Conservation (phyloP, 441 rosid genomes). For the Eutrema salsugineum region DNA sequence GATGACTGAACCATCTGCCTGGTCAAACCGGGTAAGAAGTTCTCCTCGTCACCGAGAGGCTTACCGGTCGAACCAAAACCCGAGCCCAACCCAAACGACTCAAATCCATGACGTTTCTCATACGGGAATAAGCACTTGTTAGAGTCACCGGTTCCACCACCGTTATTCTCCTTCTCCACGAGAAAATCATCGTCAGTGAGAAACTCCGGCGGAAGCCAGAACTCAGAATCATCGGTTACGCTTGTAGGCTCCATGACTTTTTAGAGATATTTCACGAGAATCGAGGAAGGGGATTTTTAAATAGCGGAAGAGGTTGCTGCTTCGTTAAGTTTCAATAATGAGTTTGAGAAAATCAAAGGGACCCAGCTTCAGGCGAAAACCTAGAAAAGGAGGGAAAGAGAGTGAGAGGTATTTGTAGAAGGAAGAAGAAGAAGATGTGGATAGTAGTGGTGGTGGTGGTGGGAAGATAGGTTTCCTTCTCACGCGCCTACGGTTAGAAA, state of each 20-base stretch:
- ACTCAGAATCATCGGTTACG: slow-evolving; percentile 57
- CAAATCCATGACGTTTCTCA: slow-evolving; percentile 39
- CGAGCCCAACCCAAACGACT: slow-evolving; percentile 38
- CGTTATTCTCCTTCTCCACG: slow-evolving; percentile 23
- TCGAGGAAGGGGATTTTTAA: background rate
- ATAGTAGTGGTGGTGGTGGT: slow-evolving; percentile 8
- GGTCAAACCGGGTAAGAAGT: slow-evolving; percentile 42
- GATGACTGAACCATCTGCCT: slow-evolving; percentile 46
- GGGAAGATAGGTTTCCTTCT: background rate
- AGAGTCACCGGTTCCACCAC: background rate
- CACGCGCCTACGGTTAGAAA: slow-evolving; percentile 8
- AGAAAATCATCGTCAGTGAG: slow-evolving; percentile 56
- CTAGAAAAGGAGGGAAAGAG: slow-evolving; percentile 18
- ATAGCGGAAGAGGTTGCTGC: slow-evolving; percentile 23
- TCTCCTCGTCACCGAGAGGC: slow-evolving; percentile 60
- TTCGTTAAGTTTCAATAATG: slow-evolving; percentile 41
- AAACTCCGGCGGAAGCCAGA: slow-evolving; percentile 72
- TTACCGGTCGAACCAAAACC: slow-evolving; percentile 61
- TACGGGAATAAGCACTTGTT: slow-evolving; percentile 20
- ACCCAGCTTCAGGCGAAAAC: slow-evolving; percentile 18
- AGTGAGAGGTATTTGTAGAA: slow-evolving; percentile 23
- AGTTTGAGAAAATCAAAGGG: slow-evolving; percentile 13
- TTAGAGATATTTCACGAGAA: background rate
- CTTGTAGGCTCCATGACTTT: slow-evolving; percentile 54
- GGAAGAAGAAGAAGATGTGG: background rate